A percentile compares a stretch with the other conserved stretches of the same genome.
Evolutionary conservation across 2,329 filamentous ascomycete genomes (phyloP).

Genomic region (Phaeosphaeria sp.): DNA sequence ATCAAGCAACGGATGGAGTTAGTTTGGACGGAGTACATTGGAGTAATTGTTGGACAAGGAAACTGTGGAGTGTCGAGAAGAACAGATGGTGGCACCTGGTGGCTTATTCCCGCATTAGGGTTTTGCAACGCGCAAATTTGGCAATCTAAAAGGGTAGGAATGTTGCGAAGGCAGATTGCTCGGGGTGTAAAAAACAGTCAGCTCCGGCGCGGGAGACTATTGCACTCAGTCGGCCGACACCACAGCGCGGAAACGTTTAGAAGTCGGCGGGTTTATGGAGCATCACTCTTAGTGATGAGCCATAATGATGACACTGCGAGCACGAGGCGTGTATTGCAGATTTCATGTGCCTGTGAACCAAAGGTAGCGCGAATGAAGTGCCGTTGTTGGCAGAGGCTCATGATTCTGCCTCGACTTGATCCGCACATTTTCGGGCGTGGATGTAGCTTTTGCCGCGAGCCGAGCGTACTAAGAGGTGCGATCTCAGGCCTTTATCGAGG

Average conservation of each 20-base stretch:
- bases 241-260: constrained; percentile 7
- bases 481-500: constrained; percentile 12
- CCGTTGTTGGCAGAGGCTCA: background rate
- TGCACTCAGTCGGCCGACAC: constrained; percentile 32
- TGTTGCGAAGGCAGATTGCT: constrained; percentile 16
- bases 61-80: background rate
- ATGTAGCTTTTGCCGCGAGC: constrained; percentile 22
- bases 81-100: background rate
- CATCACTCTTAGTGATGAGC: constrained; percentile 30
- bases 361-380: background rate
- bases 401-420: constrained; percentile 13
- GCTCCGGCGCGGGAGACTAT: constrained; percentile 8
- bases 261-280: constrained; percentile 8
- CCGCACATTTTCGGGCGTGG: constrained; percentile 30
- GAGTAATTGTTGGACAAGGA: background rate
- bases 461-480: constrained; percentile 15
- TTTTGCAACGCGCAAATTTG: constrained; percentile 9
- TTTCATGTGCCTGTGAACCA: constrained; percentile 6
- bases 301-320: constrained; percentile 25
- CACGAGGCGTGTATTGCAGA: constrained; percentile 8
- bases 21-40: background rate
- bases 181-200: constrained; percentile 17
- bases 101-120: constrained; percentile 11
- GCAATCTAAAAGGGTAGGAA: constrained; percentile 10
- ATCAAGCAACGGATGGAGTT: background rate